Evolutionary conservation across 495 filamentous ascomycete genomes (phyloP), one percentile per base, ranked within the genome.

Genomic region (Chaetomium fimeti): DNA sequence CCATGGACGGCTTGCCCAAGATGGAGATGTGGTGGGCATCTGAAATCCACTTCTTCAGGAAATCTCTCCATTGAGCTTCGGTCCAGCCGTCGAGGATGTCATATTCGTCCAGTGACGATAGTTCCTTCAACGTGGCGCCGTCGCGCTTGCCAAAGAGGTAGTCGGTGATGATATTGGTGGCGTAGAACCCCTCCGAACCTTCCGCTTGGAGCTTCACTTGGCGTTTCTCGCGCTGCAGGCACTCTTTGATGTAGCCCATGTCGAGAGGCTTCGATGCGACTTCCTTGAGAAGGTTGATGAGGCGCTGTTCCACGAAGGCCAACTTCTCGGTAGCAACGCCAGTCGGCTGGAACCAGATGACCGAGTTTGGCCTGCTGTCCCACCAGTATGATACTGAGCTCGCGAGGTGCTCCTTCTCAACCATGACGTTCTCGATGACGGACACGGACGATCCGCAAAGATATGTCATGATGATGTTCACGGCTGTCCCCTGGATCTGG

Each of bases 401-500:
- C 13, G 91, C 90, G 60, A 97, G 81, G 65, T 96, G 89, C 72
- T 98, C 93, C 69, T 89, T 93, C 69, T 99, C 95, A 12, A 99
- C 94, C 60, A 99, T 82, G 22, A 85, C 85, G 67, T 96, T 97
- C 64, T 98, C 93, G 20, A 99, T 78, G 16, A 98, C 79, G 2
- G 92, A 93, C 2, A 96, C 91, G 5, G 94, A 94, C 3, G 94
- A 98, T 16, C 92, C 93, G 59, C 89, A 89, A 22, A 99, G 82
- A 69, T 98, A 99, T 16, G 86, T 84, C 47, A 95, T 78, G 6
- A 94, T 71, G 48, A 93, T 85, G 68, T 87, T 88, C 22, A 97
- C 67, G 20, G 92, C 95, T 1, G 85, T 85, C 18, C 81, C 83
- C 75, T 75, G 68, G 52, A 83, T 65, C 80, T 77, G 67, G 70